Conservation (phyloP, 805 yeast species). For the Hermanozyma aechmeae region DNA sequence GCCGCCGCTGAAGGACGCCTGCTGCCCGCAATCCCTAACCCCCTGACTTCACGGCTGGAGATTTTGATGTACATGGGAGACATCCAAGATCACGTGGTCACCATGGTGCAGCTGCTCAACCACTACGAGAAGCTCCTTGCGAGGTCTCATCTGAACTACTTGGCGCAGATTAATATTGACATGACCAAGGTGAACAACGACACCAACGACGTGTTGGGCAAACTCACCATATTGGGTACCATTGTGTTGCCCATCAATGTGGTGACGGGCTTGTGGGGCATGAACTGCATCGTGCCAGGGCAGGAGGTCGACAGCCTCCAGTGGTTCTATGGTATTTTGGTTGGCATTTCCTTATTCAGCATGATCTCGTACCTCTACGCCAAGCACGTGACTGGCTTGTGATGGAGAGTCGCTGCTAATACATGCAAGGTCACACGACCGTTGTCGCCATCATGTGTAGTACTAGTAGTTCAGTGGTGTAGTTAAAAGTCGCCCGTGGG, state of each 20-base stretch:
- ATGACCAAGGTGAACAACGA: conserved; percentile 97
- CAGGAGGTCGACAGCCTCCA: conserved; percentile 40
- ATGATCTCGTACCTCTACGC: conserved; percentile 32
- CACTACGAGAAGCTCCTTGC: conserved; percentile 93
- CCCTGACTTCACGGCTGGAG: conserved; percentile 59
- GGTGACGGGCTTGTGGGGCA: conserved; percentile 96
- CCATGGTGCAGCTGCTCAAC: conserved; percentile 92
- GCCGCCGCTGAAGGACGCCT: conserved; percentile 7
- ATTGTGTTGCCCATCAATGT: conserved; percentile 92
- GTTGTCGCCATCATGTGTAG: no score
- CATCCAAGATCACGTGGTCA: conserved; percentile 94
- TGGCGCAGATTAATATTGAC: conserved; percentile 94
- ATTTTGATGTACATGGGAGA: conserved; percentile 94
- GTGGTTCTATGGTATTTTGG: conserved; percentile 33
- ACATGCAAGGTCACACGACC: no score
- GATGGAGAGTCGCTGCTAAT: no score
- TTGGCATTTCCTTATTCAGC: conserved; percentile 24
- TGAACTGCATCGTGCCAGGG: conserved; percentile 96
- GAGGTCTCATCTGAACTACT: conserved; percentile 89
- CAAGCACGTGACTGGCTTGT: conserved; percentile 13
- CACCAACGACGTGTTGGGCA: conserved; percentile 92
- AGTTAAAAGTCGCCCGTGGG: no score
- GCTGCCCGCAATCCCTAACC: conserved; percentile 24
- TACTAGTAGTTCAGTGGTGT: no score
- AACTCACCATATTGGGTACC: conserved; percentile 88